These are phyloP conservation scores for Gnomoniopsis sp. DNA, from an alignment of 2,329 filamentous ascomycete genomes.

Conservation along the genomic window DNA sequence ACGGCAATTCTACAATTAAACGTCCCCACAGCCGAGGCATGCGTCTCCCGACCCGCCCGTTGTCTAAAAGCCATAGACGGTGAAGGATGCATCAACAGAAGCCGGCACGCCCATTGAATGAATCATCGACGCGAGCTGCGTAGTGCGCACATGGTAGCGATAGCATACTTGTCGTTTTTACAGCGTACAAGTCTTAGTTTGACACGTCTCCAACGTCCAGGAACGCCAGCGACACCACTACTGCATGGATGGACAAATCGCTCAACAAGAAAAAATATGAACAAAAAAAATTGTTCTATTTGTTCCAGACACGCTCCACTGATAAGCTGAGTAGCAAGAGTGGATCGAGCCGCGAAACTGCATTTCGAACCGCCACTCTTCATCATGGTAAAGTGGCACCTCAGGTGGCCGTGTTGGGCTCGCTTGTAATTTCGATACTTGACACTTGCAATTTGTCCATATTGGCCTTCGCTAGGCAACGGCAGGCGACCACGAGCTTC, in stretches of 20 bases:
- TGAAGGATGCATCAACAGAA: neutral
- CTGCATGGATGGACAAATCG: neutral
- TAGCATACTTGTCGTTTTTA: neutral
- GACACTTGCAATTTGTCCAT: constrained; percentile 12
- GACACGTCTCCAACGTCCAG: neutral
- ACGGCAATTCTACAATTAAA: neutral
- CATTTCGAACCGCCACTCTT: neutral
- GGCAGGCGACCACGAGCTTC: constrained; percentile 7
- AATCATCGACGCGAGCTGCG: neutral
- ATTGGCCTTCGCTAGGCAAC: constrained; percentile 12
- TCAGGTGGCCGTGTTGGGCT: neutral
- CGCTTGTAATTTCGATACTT: constrained; percentile 13
- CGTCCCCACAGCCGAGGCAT: neutral
- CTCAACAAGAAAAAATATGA: too few relatives aligned
- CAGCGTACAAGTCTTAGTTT: neutral
- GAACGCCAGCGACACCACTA: neutral
- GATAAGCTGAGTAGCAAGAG: neutral
- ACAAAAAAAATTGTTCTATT: neutral
- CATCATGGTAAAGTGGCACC: neutral
- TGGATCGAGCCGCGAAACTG: neutral
- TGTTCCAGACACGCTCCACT: neutral
- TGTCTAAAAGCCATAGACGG: neutral
- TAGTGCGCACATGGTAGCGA: neutral
- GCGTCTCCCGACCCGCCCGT: neutral
- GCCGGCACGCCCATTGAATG: neutral